Evolutionary conservation across 2,329 filamentous ascomycete genomes (phyloP), one percentile per base, ranked within the genome.

Genomic region (Fusarium pininemorale): DNA sequence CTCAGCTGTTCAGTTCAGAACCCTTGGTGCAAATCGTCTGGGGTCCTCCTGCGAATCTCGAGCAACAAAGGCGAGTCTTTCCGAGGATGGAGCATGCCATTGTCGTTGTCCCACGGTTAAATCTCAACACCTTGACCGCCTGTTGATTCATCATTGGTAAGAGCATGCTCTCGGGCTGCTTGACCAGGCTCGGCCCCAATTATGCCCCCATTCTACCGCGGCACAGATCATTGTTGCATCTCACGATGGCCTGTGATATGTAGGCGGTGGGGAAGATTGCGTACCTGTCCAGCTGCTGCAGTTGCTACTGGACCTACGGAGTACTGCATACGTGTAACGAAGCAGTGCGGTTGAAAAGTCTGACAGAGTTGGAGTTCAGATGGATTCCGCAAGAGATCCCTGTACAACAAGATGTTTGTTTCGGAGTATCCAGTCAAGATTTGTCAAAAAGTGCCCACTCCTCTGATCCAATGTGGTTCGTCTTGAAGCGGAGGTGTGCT

Each of bases 191-290:
- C 69, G 70, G 71, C 66, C 57, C 60, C 65, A 47, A 67, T 51
- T 73, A 53, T 67, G 59, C 70, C 51, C 69, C 69, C 75, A 62
- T 71, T 63, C 47, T 56, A 61, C 69, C 63, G 63, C 66, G 70
- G 73, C 76, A 77, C 75, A 77, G 70, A 75, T 77, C 69, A 75
- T 68, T 66, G 62, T 76, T 64, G 75, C 73, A 69, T 54, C 68
- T 74, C 69, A 76, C 64, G 58, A 74, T 60, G 66, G 66, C 69
- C 69, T 75, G 63, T 76, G 69, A 75, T 74, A 77, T 67, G 69
- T 66, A 51, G 47, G 63, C 38, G 63, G 75, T 77, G 75, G 75
- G 61, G 73, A 66, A 66, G 45, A 59, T 56, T 62, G 65, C 38
- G 35, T 64, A 50, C 56, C 37, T 61, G 38, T 57, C 48, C 59